These are phyloP conservation scores for Leersia perrieri DNA, from an alignment of 176 grass and related monocot species.

Conservation along the genomic window DNA sequence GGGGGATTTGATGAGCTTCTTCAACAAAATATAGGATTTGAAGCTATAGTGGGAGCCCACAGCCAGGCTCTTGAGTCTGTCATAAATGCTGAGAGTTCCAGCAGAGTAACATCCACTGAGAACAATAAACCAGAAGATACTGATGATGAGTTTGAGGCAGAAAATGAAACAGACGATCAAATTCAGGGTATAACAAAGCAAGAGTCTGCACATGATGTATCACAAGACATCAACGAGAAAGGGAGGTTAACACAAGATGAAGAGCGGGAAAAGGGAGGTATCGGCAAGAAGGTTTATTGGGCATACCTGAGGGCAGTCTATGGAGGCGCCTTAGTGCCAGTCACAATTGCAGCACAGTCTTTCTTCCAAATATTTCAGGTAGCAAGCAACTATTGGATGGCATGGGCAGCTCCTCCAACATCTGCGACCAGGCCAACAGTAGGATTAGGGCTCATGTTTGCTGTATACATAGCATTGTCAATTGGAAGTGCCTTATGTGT, in stretches of 20 bases:
- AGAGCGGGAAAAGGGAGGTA: conserved; percentile 86
- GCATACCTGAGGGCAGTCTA: conserved; percentile 72
- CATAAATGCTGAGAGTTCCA: conserved; percentile 73
- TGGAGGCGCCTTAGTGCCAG: conserved; percentile 68
- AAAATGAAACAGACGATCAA: conserved; percentile 46
- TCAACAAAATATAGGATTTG: conserved; percentile 80
- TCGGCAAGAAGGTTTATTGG: conserved; percentile 86
- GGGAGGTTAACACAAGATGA: conserved; percentile 93
- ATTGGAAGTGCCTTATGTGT: conserved; percentile 67
- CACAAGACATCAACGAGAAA: conserved; percentile 54
- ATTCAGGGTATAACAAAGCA: conserved; percentile 73
- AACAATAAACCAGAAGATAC: conserved; percentile 35
- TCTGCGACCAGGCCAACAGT: conserved; percentile 43
- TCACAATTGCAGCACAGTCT: conserved; percentile 64
- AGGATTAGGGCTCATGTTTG: conserved; percentile 59
- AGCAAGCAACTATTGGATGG: conserved; percentile 99
- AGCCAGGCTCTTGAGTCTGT: conserved; percentile 88
- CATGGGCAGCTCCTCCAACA: conserved; percentile 78
- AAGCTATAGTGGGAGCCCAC: conserved; percentile 91
- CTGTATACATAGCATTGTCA: conserved; percentile 70
- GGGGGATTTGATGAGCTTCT: conserved; percentile 86
- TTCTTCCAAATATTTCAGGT: conserved; percentile 82
- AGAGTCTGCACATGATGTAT: conserved; percentile 76
- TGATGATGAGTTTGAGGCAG: conserved; percentile 43
- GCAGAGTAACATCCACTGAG: conserved; percentile 50